Conservation (phyloP, 306 rosid species). For the Citrullus amarus region DNA sequence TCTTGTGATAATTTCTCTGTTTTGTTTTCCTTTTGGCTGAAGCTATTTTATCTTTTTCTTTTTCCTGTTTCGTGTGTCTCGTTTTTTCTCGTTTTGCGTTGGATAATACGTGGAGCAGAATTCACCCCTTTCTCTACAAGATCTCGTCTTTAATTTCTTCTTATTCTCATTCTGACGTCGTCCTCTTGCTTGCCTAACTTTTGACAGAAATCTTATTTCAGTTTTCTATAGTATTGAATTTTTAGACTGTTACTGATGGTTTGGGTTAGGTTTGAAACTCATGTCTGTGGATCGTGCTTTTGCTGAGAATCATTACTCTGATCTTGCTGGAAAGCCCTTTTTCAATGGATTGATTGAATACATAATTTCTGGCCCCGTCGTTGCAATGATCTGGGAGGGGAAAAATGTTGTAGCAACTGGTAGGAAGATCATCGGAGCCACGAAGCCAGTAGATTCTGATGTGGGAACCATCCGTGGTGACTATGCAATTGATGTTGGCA, state of each 20-base stretch:
- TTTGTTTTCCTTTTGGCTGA: neutral
- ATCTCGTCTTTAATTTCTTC: neutral
- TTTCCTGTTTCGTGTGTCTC: neutral
- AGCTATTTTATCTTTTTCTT: neutral
- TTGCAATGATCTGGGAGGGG: constrained; percentile 98
- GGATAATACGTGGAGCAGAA: neutral
- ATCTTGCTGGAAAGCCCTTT: constrained; percentile 88
- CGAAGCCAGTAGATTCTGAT: constrained; percentile 82
- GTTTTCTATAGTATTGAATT: neutral
- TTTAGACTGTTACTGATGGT: neutral
- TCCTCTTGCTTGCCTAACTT: neutral
- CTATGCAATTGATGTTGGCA: constrained; percentile 80
- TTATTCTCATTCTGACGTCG: too few relatives aligned
- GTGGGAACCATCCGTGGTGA: constrained; percentile 96
- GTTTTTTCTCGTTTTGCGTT: neutral
- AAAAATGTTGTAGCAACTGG: constrained; percentile 68
- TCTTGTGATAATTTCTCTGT: neutral
- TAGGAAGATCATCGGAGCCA: constrained; percentile 85
- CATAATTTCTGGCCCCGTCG: constrained; percentile 83
- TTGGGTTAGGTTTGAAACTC: constrained; percentile 66
- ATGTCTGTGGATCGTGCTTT: constrained; percentile 60
- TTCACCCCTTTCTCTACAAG: neutral
- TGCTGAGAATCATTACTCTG: constrained; percentile 84
- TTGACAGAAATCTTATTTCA: neutral
- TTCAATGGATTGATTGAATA: constrained; percentile 76